These are phyloP conservation scores for Starmerella kuoi DNA, from an alignment of 805 yeast species.

Conservation along the genomic window DNA sequence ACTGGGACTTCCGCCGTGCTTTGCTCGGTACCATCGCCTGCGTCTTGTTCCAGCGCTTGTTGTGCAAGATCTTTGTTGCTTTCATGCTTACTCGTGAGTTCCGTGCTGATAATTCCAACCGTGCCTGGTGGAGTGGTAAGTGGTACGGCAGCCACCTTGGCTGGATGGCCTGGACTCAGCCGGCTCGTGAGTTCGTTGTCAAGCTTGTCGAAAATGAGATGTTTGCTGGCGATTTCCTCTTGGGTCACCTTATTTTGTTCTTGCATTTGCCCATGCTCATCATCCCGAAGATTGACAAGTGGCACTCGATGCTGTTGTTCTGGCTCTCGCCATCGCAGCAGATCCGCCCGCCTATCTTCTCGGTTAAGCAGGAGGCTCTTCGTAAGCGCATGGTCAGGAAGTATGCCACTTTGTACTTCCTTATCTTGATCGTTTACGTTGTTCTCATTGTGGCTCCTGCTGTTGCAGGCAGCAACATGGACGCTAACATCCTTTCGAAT, in stretches of 20 bases:
- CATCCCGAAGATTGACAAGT: constrained; percentile 82
- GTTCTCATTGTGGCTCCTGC: constrained; percentile 86
- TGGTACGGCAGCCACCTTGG: constrained; percentile 96
- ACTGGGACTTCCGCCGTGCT: constrained; percentile 78
- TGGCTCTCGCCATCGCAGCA: constrained; percentile 97
- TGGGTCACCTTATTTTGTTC: constrained; percentile 83
- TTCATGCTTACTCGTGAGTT: constrained; percentile 83
- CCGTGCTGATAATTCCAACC: constrained; percentile 87
- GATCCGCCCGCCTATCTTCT: constrained; percentile 95
- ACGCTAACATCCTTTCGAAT: constrained; percentile 28
- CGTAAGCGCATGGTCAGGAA: constrained; percentile 96
- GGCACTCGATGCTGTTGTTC: constrained; percentile 97
- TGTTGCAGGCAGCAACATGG: constrained; percentile 52
- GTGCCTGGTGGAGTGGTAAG: constrained; percentile 99
- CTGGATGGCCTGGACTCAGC: constrained; percentile 88
- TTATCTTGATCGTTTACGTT: constrained; percentile 55
- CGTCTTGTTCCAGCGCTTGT: constrained; percentile 74
- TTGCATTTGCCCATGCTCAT: constrained; percentile 76
- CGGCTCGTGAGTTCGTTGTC: constrained; percentile 87
- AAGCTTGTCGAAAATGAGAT: constrained; percentile 88
- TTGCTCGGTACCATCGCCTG: constrained; percentile 74
- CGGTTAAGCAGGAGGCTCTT: constrained; percentile 88
- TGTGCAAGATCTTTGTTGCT: constrained; percentile 74
- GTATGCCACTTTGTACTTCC: constrained; percentile 71
- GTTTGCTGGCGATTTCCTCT: constrained; percentile 90